phyloP scores from a whole-genome alignment of 2,329 filamentous ascomycete genomes.

The Trichophyton simii region DNA sequence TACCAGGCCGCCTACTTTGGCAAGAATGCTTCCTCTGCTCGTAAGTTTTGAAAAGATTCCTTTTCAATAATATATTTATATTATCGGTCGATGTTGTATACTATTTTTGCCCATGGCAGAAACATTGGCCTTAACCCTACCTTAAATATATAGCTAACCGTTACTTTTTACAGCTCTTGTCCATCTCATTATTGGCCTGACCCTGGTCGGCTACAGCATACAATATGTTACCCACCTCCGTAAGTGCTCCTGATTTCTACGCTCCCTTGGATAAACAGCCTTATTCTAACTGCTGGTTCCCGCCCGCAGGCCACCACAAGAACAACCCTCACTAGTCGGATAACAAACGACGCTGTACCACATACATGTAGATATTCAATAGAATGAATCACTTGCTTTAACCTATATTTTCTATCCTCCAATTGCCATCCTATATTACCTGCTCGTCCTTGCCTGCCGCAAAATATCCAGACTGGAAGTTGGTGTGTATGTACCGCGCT shows the following conservation, averaged over 20 bases:
- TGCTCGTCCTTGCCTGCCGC: neutral
- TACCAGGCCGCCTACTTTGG: slow-evolving; percentile 87
- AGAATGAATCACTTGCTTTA: slow-evolving; percentile 16
- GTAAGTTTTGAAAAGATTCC: slow-evolving; percentile 48
- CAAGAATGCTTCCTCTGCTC: slow-evolving; percentile 77
- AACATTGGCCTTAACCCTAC: too few species aligned
- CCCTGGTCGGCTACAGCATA: slow-evolving; percentile 81
- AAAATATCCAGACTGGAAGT: too few species aligned
- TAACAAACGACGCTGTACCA: slow-evolving; percentile 2
- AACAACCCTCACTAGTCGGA: slow-evolving; percentile 85
- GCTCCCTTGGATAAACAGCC: neutral
- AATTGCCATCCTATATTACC: too few species aligned
- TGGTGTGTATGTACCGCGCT: neutral
- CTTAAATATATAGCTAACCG: neutral
- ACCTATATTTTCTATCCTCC: slow-evolving; percentile 14
- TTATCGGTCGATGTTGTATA: too few species aligned
- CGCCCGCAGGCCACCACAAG: slow-evolving; percentile 87
- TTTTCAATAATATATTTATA: too few species aligned
- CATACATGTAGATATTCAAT: slow-evolving; percentile 32
- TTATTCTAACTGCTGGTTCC: slow-evolving; percentile 7
- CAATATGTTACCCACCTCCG: slow-evolving; percentile 99
- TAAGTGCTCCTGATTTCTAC: slow-evolving; percentile 41
- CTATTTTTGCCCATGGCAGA: too few species aligned
- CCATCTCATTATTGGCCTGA: slow-evolving; percentile 66
- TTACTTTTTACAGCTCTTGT: slow-evolving; percentile 55